Percentiles rank a stretch among this genome's conserved stretches.
Conservation (phyloP, 2,329 filamentous ascomycete genomes). For the Fusarium stilboides region DNA sequence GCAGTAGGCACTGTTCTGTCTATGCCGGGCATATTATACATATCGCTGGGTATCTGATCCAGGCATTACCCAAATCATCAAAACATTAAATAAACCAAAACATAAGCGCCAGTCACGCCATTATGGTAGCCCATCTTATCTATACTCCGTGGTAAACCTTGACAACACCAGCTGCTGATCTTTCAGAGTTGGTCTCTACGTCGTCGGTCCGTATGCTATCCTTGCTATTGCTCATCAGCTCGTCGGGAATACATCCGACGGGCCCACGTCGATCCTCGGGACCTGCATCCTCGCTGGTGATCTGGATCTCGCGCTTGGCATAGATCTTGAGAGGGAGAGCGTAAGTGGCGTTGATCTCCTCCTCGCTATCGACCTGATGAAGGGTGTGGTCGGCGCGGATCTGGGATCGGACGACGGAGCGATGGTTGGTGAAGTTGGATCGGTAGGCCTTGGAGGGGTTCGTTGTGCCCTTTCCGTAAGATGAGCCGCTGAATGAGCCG, state of each 20-base stretch:
- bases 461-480: conserved; percentile 48
- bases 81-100: conserved; percentile 17
- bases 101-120: conserved; percentile 1
- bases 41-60: conserved; percentile 25
- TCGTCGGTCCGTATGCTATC: conserved; percentile 45
- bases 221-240: conserved; percentile 36
- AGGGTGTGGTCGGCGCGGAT: conserved; percentile 45
- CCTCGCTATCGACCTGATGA: conserved; percentile 55
- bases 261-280: conserved; percentile 42
- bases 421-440: conserved; percentile 48
- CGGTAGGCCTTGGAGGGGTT: conserved; percentile 48
- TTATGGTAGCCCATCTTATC: background rate
- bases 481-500: conserved; percentile 53
- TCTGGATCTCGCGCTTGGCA: conserved; percentile 54
- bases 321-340: conserved; percentile 57
- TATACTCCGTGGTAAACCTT: conserved; percentile 50
- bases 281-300: conserved; percentile 47
- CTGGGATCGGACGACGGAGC: conserved; percentile 45
- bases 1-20: conserved; percentile 29
- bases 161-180: conserved; percentile 48
- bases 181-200: conserved; percentile 45
- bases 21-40: conserved; percentile 11
- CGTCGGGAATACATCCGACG: conserved; percentile 39
- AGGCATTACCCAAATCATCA: conserved; percentile 22
- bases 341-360: conserved; percentile 54